phyloP scores from a whole-genome alignment of 73 alveolate genomes.

The Blepharisma japonicum region DNA sequence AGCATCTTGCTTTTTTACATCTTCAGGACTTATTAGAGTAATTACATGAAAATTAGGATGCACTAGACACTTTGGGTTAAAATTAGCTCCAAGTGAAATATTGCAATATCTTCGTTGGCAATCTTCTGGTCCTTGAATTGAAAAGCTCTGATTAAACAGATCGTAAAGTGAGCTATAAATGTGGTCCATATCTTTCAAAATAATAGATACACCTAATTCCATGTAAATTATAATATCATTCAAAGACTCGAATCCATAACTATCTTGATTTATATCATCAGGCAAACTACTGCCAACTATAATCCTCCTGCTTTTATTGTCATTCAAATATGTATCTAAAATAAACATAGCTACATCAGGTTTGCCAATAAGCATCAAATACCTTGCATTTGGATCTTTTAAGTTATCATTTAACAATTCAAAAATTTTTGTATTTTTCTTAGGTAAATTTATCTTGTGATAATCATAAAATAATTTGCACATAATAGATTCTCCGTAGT shows the following conservation, averaged over 20 bases:
- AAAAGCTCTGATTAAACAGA: constrained; percentile 56
- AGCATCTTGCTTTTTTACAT: constrained; percentile 41
- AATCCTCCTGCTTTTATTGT: constrained; percentile 41
- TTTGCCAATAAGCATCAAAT: constrained; percentile 32
- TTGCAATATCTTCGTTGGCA: constrained; percentile 47
- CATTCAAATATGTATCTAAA: constrained; percentile 43
- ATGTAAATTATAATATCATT: constrained; percentile 46
- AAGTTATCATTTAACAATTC: constrained; percentile 35
- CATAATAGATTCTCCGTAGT: constrained; percentile 22
- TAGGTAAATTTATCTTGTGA: constrained; percentile 36
- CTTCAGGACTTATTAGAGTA: constrained; percentile 41
- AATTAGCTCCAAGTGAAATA: constrained; percentile 55
- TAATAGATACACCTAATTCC: constrained; percentile 45
- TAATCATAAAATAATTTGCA: constrained; percentile 41
- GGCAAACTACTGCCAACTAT: constrained; percentile 35
- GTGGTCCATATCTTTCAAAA: constrained; percentile 44
- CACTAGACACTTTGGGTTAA: constrained; percentile 38
- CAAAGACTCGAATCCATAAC: constrained; percentile 45
- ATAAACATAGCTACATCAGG: constrained; percentile 49
- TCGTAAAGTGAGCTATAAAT: constrained; percentile 64
- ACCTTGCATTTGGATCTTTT: constrained; percentile 35
- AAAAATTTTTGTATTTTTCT: background rate
- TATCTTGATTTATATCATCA: constrained; percentile 44
- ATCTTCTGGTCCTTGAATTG: background rate
- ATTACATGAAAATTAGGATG: constrained; percentile 47